Conservation (phyloP, 495 filamentous ascomycete genomes). For the Podospora didyma region DNA sequence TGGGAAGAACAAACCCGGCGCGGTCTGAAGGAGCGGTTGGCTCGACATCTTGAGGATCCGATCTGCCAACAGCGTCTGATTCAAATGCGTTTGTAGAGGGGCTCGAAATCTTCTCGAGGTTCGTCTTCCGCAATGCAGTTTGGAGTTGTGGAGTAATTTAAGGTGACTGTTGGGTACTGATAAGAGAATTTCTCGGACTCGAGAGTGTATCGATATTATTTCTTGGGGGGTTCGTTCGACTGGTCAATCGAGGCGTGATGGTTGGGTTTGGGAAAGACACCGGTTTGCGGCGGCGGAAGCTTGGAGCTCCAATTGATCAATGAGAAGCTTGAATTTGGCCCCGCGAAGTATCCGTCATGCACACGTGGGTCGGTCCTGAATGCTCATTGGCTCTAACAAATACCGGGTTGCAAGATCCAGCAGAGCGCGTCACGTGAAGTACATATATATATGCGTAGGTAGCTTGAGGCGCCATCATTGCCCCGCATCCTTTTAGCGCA, state of each 20-base stretch:
- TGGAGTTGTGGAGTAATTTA: too few relatives aligned
- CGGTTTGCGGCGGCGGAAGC: neutral
- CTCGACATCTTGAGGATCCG: constrained; percentile 70
- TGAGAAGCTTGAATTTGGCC: constrained; percentile 11
- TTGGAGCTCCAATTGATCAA: constrained; percentile 29
- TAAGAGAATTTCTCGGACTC: too few relatives aligned
- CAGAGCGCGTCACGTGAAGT: neutral
- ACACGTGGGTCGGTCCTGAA: constrained; percentile 18
- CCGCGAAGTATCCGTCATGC: constrained; percentile 1
- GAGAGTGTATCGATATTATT: too few relatives aligned
- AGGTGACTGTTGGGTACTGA: too few relatives aligned
- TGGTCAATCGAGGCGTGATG: too few relatives aligned
- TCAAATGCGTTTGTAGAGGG: neutral
- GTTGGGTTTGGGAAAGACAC: neutral
- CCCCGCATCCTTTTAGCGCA: constrained; percentile 1
- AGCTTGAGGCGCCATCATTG: neutral
- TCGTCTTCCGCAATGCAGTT: too few relatives aligned
- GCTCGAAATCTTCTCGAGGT: too few relatives aligned
- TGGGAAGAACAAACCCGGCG: constrained; percentile 57
- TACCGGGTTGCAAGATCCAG: neutral
- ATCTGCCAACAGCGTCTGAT: neutral
- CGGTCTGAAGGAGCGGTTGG: constrained; percentile 89
- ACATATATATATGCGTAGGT: neutral
- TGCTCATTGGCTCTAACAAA: constrained; percentile 15
- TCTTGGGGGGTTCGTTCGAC: too few relatives aligned